Base-by-base conservation (phyloP, 331 rosid genomes). In the Spiraea crenata region DNA sequence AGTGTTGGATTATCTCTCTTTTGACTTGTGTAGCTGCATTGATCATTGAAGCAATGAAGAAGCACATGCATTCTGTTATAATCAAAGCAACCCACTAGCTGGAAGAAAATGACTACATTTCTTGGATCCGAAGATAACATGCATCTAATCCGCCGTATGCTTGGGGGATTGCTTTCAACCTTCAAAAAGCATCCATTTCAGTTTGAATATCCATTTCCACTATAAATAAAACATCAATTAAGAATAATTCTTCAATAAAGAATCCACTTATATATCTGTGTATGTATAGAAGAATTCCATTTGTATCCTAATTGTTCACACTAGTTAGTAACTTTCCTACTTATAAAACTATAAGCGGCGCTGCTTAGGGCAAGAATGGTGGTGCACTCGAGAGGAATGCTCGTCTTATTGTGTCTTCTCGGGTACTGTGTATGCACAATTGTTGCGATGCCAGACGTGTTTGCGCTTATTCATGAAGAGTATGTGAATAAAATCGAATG, bases 371-470 rank as follows among this genome's bases (percentile, higher is more conserved):
- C 73, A 75, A 73, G 57, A 78, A 74, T 51, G 82, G 60, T 72
- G 73, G 41, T 69, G 82, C 92, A 86, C 84, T 85, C 82, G 79
- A 82, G 90, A 70, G 81, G 82, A 84, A 81, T 92, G 89, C 82
- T 79, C 73, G 76, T 83, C 85, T 80, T 78, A 80, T 76, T 75
- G 76, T 59, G 79, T 69, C 65, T 59, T 14, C 69, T 74, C 35
- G 63, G 46, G 45, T 17, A 62, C 63, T 74, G 71, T 74, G 60
- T 77, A 73, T 76, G 74, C 78, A 82, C 71, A 58, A 35, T 38
- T 55, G 74, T 70, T 56, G 49, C 52, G 16, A 15, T 56, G 9
- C 44, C 58, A 56, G 50, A 47, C 50, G 72, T 67, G 58, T 85
- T 68, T 49, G 50, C 45, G 80, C 68, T 82, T 69, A 71, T 68